Evolutionary conservation across 1,284 basidiomycete genomes (phyloP).

Genomic region (Macrocystidia cucumis): DNA sequence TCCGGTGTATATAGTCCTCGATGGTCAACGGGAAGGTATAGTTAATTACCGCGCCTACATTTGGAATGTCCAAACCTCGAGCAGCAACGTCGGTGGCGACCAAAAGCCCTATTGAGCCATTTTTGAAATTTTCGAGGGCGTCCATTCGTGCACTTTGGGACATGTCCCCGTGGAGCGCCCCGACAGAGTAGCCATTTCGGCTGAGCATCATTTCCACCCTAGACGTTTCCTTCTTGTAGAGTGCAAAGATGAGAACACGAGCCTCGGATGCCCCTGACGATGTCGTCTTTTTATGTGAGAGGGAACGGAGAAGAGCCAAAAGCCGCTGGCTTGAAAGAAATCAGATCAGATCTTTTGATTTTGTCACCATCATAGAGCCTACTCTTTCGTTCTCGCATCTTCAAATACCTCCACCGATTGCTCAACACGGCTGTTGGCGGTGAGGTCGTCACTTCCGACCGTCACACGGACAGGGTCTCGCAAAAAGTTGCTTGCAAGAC

Average conservation of each 20-base stretch:
- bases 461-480: slow-evolving; percentile 84
- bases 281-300: slow-evolving; percentile 59
- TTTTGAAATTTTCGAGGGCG: slow-evolving; percentile 87
- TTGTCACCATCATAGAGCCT: slow-evolving; percentile 16
- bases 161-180: slow-evolving; percentile 90
- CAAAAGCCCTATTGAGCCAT: slow-evolving; percentile 75
- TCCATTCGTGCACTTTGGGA: slow-evolving; percentile 83
- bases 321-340: slow-evolving; percentile 53
- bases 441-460: slow-evolving; percentile 92
- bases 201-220: slow-evolving; percentile 81
- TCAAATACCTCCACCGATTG: slow-evolving; percentile 89
- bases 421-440: slow-evolving; percentile 88
- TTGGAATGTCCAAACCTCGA: slow-evolving; percentile 93
- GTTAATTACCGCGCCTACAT: slow-evolving; percentile 89
- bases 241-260: slow-evolving; percentile 88
- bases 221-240: slow-evolving; percentile 97
- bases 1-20: slow-evolving; percentile 96
- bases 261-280: slow-evolving; percentile 38
- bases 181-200: slow-evolving; percentile 80
- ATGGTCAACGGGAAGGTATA: slow-evolving; percentile 97
- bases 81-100: slow-evolving; percentile 99
- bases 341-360: slow-evolving; percentile 1
- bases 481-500: slow-evolving; percentile 90
- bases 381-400: slow-evolving; percentile 86
- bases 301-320: slow-evolving; percentile 49